Evolutionary conservation across 495 filamentous ascomycete species (phyloP), one percentile per base, ranked within the genome.

Genomic region (Cenococcum geophilum): DNA sequence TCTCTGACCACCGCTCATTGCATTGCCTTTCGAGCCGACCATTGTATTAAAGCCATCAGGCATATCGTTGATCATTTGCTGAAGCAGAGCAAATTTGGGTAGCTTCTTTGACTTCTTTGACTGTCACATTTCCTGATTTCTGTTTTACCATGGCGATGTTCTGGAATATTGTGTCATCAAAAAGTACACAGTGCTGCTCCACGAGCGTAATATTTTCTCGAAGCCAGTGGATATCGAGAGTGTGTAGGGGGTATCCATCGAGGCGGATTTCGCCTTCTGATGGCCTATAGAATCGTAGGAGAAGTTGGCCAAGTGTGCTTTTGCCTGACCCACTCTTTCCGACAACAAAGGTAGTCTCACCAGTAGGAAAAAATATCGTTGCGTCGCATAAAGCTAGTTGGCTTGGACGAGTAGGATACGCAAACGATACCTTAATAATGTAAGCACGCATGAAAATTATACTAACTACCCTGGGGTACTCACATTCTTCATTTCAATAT

Each of bases 281-380:
- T 1, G 89, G 83, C 10, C 80, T 73, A 67, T 96, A 96, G 68
- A 92, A 89, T 34, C 84, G 80, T 54, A 90, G 74, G 1, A 98
- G 76, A 1, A 98, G 74, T 67, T 89, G 91, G 1, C 85, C 84
- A 9, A 98, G 68, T 0, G 93, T 97, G 68, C 89, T 96, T 71
- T 98, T 98, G 0, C 93, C 93, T 12, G 91, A 96, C 1, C 93
- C 93, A 65, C 91, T 96, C 57, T 79, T 79, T 1, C 93, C 93
- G 57, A 97, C 81, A 6, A 98, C 77, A 63, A 95, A 97, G 3
- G 83, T 90, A 5, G 87, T 86, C 67, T 87, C 76, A 0, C 87
- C 84, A 0, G 87, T 77, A 1, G 82, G 81, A 62, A 97, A 95
- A 62, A 78, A 79, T 49, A 96, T 82, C 16, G 74, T 82, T 1